These are phyloP conservation scores for Vigna hirtella DNA, from an alignment of 306 rosid genomes.

Conservation along the genomic window DNA sequence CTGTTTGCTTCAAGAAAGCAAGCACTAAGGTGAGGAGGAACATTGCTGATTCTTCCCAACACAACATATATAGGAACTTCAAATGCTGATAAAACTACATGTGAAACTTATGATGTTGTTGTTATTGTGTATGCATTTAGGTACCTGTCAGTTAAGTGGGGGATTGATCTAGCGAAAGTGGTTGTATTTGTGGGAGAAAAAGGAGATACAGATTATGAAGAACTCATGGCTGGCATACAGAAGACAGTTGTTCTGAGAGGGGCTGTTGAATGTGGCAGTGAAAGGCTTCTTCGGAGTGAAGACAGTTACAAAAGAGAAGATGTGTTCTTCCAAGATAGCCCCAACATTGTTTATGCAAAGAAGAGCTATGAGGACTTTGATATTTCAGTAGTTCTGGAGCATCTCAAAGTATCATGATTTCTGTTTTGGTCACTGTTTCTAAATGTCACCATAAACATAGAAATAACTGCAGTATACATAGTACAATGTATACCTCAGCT, in stretches of 20 bases:
- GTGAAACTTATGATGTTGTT: not conserved
- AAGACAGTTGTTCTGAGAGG: slow-evolving; percentile 68
- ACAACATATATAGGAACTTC: not conserved
- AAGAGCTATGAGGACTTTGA: slow-evolving; percentile 53
- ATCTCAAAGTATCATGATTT: slow-evolving; percentile 46
- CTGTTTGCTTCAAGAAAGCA: slow-evolving; percentile 79
- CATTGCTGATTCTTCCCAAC: not conserved
- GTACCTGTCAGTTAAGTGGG: slow-evolving; percentile 85
- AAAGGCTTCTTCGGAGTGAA: slow-evolving; percentile 62
- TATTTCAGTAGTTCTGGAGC: slow-evolving; percentile 62
- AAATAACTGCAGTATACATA: not conserved
- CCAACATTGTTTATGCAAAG: slow-evolving; percentile 56
- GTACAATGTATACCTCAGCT: not conserved
- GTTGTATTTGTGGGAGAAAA: slow-evolving; percentile 69
- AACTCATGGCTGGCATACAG: slow-evolving; percentile 72
- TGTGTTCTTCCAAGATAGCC: slow-evolving; percentile 60
- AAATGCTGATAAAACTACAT: not conserved
- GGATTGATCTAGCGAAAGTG: slow-evolving; percentile 74
- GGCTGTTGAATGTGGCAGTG: slow-evolving; percentile 69
- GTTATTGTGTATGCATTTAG: slow-evolving; percentile 46
- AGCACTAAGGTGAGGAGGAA: slow-evolving; percentile 69
- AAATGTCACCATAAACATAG: slow-evolving; percentile 13
- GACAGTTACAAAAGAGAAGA: slow-evolving; percentile 65
- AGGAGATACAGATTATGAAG: slow-evolving; percentile 81
- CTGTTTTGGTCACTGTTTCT: slow-evolving; percentile 24